Percentiles rank a stretch among this genome's conserved stretches.
These are phyloP conservation scores for Antrodiella citrinella DNA, from an alignment of 768 basidiomycete genomes.

Conservation along the genomic window DNA sequence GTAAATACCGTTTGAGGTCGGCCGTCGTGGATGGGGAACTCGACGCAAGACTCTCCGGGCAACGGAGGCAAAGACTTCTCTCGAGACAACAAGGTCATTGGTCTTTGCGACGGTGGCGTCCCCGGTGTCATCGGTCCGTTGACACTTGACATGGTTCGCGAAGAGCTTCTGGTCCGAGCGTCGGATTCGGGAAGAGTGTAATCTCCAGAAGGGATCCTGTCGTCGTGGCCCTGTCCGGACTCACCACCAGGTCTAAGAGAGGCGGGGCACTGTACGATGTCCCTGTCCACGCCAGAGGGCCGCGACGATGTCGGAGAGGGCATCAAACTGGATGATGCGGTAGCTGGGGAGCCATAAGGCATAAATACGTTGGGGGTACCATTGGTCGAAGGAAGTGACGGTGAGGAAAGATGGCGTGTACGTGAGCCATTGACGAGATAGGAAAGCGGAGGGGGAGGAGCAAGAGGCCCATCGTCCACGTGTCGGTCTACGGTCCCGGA, in stretches of 20 bases:
- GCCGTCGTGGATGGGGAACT: constrained; percentile 13
- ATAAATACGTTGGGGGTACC: constrained; percentile 47
- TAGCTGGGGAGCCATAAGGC: constrained; percentile 61
- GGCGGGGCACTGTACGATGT: constrained; percentile 32
- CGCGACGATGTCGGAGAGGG: constrained; percentile 74
- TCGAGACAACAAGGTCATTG: constrained; percentile 28
- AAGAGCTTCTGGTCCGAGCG: constrained; percentile 16
- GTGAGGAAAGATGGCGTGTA: constrained; percentile 58
- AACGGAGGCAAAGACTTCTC: constrained; percentile 79
- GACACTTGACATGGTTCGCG: constrained; percentile 15
- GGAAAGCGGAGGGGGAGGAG: constrained; percentile 86
- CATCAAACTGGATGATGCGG: constrained; percentile 65
- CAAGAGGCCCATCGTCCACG: constrained; percentile 71
- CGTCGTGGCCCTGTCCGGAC: no score
- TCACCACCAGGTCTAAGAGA: neutral
- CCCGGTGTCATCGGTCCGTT: constrained; percentile 14
- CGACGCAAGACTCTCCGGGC: constrained; percentile 37
- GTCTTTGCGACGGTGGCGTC: constrained; percentile 9
- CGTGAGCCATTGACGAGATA: constrained; percentile 60
- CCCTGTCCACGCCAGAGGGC: constrained; percentile 48
- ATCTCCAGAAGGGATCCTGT: constrained; percentile 20
- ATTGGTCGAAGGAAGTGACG: constrained; percentile 51
- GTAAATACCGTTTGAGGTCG: constrained; percentile 63
- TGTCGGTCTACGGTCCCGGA: constrained; percentile 33
- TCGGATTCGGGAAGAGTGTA: constrained; percentile 17